Base-by-base conservation (phyloP, 345 rosid genomes). In the Aquilaria yunnanensis region DNA sequence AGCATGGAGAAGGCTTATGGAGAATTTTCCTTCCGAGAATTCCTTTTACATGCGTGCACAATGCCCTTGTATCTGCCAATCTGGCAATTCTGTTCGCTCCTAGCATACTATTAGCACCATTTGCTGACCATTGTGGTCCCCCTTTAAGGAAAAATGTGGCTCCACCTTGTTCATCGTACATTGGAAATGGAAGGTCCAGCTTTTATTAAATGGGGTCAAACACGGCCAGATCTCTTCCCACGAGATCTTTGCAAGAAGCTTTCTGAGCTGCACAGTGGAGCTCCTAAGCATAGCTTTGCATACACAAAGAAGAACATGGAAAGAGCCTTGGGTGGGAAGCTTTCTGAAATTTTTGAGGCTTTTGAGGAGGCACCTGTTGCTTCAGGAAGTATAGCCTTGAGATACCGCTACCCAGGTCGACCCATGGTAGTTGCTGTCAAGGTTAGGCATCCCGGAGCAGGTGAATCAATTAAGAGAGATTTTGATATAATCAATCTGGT, bases 401-500 rank as follows among this genome's bases (percentile, higher is more conserved):
- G 70, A 70, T 86, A 66, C 75, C 76, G 77, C 52, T 88, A 88
- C 67, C 88, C 92, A 55, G 93, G 93, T 66, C 83, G 84, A 60
- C 82, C 93, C 8, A 77, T 77, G 12, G 77, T 77, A 54, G 97
- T 91, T 60, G 96, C 97, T 60, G 94, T 91, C 11, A 91, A 91
- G 81, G 97, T 88, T 70, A 84, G 97, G 68, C 97, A 91, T 78
- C 97, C 97, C n/a, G 92, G 80, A 68, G 97, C 86, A 41, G 96
- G 94, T 29, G 89, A 91, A 60, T 84, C 92, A 12, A 91, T 88
- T 74, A 78, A 79, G 49, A 78, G 89, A 76, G 97, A 91, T 74
- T 91, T 91, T 65, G 73, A 71, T 59, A 83, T 88, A 16, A 88
- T 88, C 51, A 91, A 88, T 75, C 53, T 77, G 43, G 85, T 63